These are phyloP conservation scores for Phaffia australis DNA, from an alignment of 768 basidiomycete genomes.

Conservation along the genomic window DNA sequence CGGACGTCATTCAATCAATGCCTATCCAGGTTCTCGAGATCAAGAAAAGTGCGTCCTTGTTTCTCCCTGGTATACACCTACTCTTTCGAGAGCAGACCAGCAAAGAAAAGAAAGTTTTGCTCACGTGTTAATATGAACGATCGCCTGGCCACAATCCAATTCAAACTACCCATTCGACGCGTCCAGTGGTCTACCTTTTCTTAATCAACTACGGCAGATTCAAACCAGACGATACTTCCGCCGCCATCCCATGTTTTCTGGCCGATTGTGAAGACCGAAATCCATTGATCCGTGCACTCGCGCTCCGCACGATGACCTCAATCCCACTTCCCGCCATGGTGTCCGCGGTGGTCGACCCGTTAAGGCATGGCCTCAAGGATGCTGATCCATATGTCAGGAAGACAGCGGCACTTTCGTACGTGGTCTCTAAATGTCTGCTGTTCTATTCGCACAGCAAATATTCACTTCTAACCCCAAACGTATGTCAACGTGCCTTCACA, in stretches of 20 bases:
- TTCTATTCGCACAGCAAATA: neutral
- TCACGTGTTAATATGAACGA: neutral
- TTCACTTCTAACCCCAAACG: neutral
- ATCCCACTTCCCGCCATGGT: slow-evolving; percentile 69
- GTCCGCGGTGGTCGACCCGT: slow-evolving; percentile 72
- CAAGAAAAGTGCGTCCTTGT: slow-evolving; percentile 77
- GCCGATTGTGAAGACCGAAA: slow-evolving; percentile 62
- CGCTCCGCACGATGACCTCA: slow-evolving; percentile 98
- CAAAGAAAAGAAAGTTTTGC: neutral
- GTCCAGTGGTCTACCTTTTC: slow-evolving; percentile 89
- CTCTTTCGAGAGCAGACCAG: too few relatives aligned
- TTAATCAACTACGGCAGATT: slow-evolving; percentile 91
- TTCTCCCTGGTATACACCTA: neutral
- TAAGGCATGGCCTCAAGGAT: slow-evolving; percentile 85
- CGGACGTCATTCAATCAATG: slow-evolving; percentile 77
- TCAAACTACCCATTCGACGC: neutral
- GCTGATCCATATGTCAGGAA: slow-evolving; percentile 96
- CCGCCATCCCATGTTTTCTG: slow-evolving; percentile 81
- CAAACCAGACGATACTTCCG: slow-evolving; percentile 83
- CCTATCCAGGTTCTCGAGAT: slow-evolving; percentile 93
- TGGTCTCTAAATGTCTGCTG: neutral
- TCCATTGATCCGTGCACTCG: slow-evolving; percentile 89
- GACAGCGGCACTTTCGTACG: slow-evolving; percentile 67
- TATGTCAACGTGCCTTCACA: neutral
- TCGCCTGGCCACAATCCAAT: neutral